These are phyloP conservation scores for maize (Zea mays) DNA, from an alignment of 176 grass and related monocot genomes.

Conservation along the genomic window Zm-B73-REFERENCE-NAM-5.0 NC_050100.1:73691501-73692000, in stretches of 20 bases:
- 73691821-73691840: slow-evolving; percentile 52
- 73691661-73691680: slow-evolving; percentile 64
- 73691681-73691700: slow-evolving; percentile 72
- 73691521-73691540: slow-evolving; percentile 48
- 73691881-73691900: slow-evolving; percentile 47
- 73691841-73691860: slow-evolving; percentile 50
- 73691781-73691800: slow-evolving; percentile 54
- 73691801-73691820: slow-evolving; percentile 85
- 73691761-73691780: background rate
- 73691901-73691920: slow-evolving; percentile 89
- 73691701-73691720: slow-evolving; percentile 54
- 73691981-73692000: slow-evolving; percentile 72
- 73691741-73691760: slow-evolving; percentile 64
- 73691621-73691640: slow-evolving; percentile 54
- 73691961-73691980: slow-evolving; percentile 53
- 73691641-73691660: slow-evolving; percentile 48
- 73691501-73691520: slow-evolving; percentile 78
- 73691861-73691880: slow-evolving; percentile 59
- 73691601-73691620: slow-evolving; percentile 39
- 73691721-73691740: slow-evolving; percentile 57
- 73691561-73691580: slow-evolving; percentile 80
- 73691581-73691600: slow-evolving; percentile 64
- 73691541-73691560: slow-evolving; percentile 51
- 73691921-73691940: slow-evolving; percentile 82
- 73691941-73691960: slow-evolving; percentile 78